Conservation (phyloP, 169 alveolate species). For the Ichthyophthirius multifiliis region DNA sequence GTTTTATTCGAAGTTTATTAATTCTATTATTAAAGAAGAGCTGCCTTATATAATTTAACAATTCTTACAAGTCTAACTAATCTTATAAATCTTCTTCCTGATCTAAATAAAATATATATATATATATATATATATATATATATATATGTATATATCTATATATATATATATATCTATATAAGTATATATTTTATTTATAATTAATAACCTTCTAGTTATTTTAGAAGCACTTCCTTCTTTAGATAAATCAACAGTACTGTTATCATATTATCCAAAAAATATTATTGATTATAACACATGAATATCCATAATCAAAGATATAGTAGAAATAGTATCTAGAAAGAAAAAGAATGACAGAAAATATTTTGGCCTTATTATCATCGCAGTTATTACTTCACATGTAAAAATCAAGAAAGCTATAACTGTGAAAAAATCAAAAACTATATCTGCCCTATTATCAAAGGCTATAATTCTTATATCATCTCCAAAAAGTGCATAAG, state of each 20-base stretch:
- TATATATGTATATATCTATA: not conserved
- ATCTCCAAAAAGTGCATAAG: conserved; percentile 79
- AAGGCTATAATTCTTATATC: conserved; percentile 59
- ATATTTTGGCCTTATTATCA: conserved; percentile 37
- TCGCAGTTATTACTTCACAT: conserved; percentile 45
- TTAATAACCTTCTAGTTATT: conserved; percentile 58
- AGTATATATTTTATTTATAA: not conserved
- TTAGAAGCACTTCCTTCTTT: conserved; percentile 70
- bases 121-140: too few relatives aligned
- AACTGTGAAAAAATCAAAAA: conserved; percentile 11
- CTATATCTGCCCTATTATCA: conserved; percentile 31
- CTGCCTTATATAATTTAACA: conserved; percentile 54
- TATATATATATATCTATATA: not conserved
- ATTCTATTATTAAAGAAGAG: too few relatives aligned
- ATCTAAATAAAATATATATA: conserved; percentile 36
- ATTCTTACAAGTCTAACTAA: conserved; percentile 57
- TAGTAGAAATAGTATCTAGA: conserved; percentile 66
- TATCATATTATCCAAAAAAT: not conserved
- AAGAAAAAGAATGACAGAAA: conserved; percentile 66
- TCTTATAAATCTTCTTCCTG: conserved; percentile 63
- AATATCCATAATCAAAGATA: conserved; percentile 66
- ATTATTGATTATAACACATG: not conserved
- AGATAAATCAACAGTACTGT: conserved; percentile 37
- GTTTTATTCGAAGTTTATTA: not conserved
- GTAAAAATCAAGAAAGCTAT: conserved; percentile 34